A percentile compares a stretch with the other conserved stretches of the same genome.
Evolutionary conservation across 305 asterid species (phyloP).

Genomic region (Fraxinus angustifolia): DNA sequence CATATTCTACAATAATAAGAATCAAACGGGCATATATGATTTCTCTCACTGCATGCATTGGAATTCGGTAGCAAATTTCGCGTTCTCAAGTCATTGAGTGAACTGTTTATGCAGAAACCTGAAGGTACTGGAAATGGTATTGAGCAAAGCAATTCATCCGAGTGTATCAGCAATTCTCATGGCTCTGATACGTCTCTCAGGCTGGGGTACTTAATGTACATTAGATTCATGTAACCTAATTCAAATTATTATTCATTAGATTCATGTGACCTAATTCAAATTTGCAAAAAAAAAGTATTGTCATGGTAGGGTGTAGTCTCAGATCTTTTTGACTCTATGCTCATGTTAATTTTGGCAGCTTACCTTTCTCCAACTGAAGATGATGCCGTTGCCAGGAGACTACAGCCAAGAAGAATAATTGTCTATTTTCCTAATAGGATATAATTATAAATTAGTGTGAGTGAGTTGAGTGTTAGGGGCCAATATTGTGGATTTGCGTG

Average conservation of each 20-base stretch:
- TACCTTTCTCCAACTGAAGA: neutral
- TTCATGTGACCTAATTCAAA: neutral
- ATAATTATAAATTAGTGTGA: neutral
- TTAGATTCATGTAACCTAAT: neutral
- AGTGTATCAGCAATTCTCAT: constrained; percentile 30
- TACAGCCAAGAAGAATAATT: neutral
- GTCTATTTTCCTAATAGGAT: neutral
- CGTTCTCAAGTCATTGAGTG: neutral
- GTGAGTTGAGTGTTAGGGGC: neutral
- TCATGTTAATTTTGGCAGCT: constrained; percentile 36
- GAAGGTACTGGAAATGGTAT: constrained; percentile 8
- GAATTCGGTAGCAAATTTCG: neutral
- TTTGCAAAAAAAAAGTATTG: neutral
- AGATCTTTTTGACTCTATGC: neutral
- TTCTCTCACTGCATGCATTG: neutral
- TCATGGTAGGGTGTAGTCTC: neutral
- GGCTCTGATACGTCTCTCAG: constrained; percentile 51
- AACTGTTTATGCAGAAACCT: constrained; percentile 12
- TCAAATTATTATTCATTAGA: neutral
- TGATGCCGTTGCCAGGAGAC: constrained; percentile 8
- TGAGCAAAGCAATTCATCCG: constrained; percentile 41
- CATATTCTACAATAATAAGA: no score
- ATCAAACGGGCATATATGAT: neutral
- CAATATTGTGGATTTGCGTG: neutral
- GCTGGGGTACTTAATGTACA: constrained; percentile 38